Evolutionary conservation across 1,139 yeast genomes (phyloP).

Genomic region (Kodamaea alishanica): DNA sequence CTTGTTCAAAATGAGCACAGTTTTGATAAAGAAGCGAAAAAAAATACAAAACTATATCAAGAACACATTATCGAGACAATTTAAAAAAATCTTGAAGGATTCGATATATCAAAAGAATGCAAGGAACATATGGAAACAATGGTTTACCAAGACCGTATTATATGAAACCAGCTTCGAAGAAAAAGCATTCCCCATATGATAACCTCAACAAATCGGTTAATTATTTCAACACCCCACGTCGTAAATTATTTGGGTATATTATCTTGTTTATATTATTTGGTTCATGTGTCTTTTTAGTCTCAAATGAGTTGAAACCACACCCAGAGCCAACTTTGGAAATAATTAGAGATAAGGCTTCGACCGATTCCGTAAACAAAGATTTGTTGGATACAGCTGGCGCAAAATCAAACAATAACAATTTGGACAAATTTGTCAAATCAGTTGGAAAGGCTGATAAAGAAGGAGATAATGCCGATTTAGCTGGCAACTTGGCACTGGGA

Average conservation of each 20-base stretch:
- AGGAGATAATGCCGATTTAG: constrained; percentile 32
- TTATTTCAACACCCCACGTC: constrained; percentile 35
- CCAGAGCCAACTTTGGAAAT: constrained; percentile 33
- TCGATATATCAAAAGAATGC: constrained; percentile 26
- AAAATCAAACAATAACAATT: constrained; percentile 18
- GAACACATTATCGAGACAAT: not conserved
- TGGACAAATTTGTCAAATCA: constrained; percentile 24
- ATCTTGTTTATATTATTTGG: constrained; percentile 37
- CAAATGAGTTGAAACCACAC: constrained; percentile 33
- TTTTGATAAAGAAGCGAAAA: not conserved
- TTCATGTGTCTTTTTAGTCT: constrained; percentile 33
- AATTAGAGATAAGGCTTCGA: constrained; percentile 8
- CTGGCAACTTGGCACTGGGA: constrained; percentile 39
- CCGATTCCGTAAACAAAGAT: too few relatives aligned
- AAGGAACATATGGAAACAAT: constrained; percentile 42
- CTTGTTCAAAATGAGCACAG: constrained; percentile 5
- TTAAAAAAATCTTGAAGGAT: not conserved
- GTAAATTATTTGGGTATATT: constrained; percentile 40
- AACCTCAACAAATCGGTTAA: constrained; percentile 24
- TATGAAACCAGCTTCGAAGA: constrained; percentile 40
- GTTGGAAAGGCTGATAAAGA: constrained; percentile 29
- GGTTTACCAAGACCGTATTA: constrained; percentile 50
- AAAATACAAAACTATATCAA: not conserved
- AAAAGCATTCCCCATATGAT: constrained; percentile 35
- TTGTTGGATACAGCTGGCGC: not conserved